Conservation (phyloP, 2,329 filamentous ascomycete genomes). For the Aspergillus piperis region DNA sequence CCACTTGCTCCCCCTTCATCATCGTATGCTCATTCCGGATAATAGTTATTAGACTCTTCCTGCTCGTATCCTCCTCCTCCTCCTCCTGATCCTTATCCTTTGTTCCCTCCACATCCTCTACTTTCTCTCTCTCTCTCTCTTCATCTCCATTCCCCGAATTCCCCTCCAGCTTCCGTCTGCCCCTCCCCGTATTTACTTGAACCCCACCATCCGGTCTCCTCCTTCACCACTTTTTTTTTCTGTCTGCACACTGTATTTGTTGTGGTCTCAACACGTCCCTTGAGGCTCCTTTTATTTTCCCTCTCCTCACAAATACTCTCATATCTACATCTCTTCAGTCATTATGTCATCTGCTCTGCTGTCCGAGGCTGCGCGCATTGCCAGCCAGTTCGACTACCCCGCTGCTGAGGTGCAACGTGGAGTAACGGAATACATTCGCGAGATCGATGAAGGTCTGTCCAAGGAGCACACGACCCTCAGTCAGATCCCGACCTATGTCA, state of each 20-base stretch:
- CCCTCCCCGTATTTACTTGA: slow-evolving; percentile 4
- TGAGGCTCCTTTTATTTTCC: not conserved
- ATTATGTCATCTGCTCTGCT: slow-evolving; percentile 46
- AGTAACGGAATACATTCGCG: slow-evolving; percentile 79
- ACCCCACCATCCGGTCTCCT: not conserved
- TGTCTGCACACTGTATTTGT: not conserved
- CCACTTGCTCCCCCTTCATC: not conserved
- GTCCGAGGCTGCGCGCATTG: slow-evolving; percentile 76
- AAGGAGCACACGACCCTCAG: slow-evolving; percentile 79
- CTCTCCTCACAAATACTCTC: slow-evolving; percentile 4
- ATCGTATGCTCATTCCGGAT: not conserved
- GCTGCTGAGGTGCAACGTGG: slow-evolving; percentile 75
- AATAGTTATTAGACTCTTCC: not conserved
- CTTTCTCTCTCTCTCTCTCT: not conserved
- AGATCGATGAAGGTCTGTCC: slow-evolving; percentile 84
- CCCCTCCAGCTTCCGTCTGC: not conserved
- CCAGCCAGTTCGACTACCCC: slow-evolving; percentile 81
- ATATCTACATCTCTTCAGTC: slow-evolving; percentile 4
- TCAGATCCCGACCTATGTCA: slow-evolving; percentile 97
- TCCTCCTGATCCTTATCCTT: slow-evolving; percentile 1
- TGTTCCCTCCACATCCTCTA: not conserved
- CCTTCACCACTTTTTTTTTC: slow-evolving; percentile 6
- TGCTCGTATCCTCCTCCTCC: not conserved
- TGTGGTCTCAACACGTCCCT: not conserved
- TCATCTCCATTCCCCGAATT: not conserved